phyloP scores from a whole-genome alignment of 495 filamentous ascomycete genomes.

The Aspergillus conjunctus region DNA sequence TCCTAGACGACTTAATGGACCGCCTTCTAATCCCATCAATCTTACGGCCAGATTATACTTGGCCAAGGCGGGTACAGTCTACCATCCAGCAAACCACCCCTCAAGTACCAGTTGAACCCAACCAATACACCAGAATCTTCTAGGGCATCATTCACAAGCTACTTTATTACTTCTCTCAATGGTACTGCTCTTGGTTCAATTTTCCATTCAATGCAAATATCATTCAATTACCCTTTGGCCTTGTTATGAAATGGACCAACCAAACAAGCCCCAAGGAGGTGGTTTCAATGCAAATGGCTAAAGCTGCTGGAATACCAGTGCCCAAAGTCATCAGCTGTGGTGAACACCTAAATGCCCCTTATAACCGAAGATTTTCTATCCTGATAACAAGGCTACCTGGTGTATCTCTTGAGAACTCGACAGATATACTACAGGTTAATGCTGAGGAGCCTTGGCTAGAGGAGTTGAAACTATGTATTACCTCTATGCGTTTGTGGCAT shows the following conservation, averaged over 20 bases:
- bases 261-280: constrained; percentile 45
- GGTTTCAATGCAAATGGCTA: constrained; percentile 39
- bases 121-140: neutral
- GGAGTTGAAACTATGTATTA: constrained; percentile 20
- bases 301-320: constrained; percentile 41
- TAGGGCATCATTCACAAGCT: constrained; percentile 31
- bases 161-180: constrained; percentile 29
- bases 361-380: constrained; percentile 15
- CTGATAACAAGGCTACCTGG: constrained; percentile 25
- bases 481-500: constrained; percentile 23
- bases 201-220: constrained; percentile 28
- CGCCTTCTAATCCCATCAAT: neutral
- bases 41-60: constrained; percentile 7
- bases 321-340: constrained; percentile 45
- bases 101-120: constrained; percentile 5
- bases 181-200: constrained; percentile 31
- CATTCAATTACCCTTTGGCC: constrained; percentile 36
- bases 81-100: constrained; percentile 3
- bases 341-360: constrained; percentile 37
- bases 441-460: constrained; percentile 22
- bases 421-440: constrained; percentile 15
- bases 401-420: constrained; percentile 21
- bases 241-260: constrained; percentile 46
- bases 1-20: no score
- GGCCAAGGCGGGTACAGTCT: constrained; percentile 5